Base-by-base conservation (phyloP, 805 yeast genomes). In the Yarrowia sp. region DNA sequence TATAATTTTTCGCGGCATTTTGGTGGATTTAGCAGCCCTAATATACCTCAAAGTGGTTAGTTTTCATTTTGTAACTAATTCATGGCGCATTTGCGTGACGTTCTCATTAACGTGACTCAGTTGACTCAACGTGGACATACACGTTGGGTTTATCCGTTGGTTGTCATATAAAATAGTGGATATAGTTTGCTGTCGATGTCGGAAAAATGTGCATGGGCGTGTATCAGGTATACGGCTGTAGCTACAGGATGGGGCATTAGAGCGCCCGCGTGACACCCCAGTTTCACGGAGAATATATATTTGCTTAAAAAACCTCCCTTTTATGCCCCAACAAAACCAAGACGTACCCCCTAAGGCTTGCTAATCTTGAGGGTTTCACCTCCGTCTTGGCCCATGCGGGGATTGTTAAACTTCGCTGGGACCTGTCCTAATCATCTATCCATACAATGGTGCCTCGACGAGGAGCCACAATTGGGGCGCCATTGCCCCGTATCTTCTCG, bases 401-500 rank as follows among this genome's bases (percentile, higher is more conserved):
- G 61, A 54, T 38, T 38, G 35, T 54, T 54, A 24, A 54, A 38
- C 61, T 54, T 54, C 61, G 61, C 38, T 54, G 61, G 61, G 61
- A 32, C 26, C 46, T 36, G 35, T 36, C 61, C 46, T 38, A 24
- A 24, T 17, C 61, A 54, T 54, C 46, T 51, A 51, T 54, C 61
- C 35, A 54, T 54, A 54, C 46, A 38, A 54, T 54, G 61, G 61
- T 38, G 46, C 61, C 61, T 54, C 61, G 61, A 54, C 61, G 46
- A 38, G 46, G 61, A 36, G 61, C 46, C 46, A 38, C 46, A 54
- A 54, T 54, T 54, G 61, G 61, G 61, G 61, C 35, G 41, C 61
- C 61, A 36, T 38, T 54, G 46, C 61, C 61, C 61, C 44, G 46
- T 21, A 54, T 54, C 35, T 54, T 54, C 46, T n/a, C 61, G 17